Base-by-base conservation (phyloP, 805 yeast genomes). In the Debaryomyces maramus region DNA sequence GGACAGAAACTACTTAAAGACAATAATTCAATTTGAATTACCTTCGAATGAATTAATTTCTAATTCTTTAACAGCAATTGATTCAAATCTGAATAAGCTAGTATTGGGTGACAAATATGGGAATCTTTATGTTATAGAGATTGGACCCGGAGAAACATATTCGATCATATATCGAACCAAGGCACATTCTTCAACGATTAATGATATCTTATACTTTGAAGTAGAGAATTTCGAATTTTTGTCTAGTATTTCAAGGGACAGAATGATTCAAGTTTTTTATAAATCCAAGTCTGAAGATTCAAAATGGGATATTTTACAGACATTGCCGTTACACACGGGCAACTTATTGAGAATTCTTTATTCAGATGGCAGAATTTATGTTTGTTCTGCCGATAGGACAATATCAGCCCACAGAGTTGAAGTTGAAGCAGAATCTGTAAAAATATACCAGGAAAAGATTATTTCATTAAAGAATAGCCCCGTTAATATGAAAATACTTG, bases 311-410 rank as follows among this genome's bases (percentile, higher is more conserved):
- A 58, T 84, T 3, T 55, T 71, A 32, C 85, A 81, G 50, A 83
- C 89, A 0, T 50, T 83, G n/a, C 74, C 77, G 1, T 62, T 72
- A 5, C 87, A 80, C 48, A 77, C 73, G 38, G 85, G 80, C 0
- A 80, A 75, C 50, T 55, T 81, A 9, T 38, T 70, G 7, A 67
- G 68, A 21, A 50, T 78, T 1, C 41, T 56, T 3, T 63, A 59
- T 32, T 34, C 48, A 3, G 58, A 61, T 11, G 47, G 52, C 4
- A 52, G 59, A 38, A 51, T 82, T 3, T 70, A 67, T 40, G 80
- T 78, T 1, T 73, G 82, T 33, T 81, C 88, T 0, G 68, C 81
- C 1, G 88, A 83, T 56, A 60, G 88, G 44, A 75, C 83, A 0
- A 53, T 83, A 0, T 73, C 85, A 0, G 56, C 81, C 4, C 85